phyloP scores from a whole-genome alignment of 2,329 filamentous ascomycete genomes.

The Trematosphaeria pertusa region DNA sequence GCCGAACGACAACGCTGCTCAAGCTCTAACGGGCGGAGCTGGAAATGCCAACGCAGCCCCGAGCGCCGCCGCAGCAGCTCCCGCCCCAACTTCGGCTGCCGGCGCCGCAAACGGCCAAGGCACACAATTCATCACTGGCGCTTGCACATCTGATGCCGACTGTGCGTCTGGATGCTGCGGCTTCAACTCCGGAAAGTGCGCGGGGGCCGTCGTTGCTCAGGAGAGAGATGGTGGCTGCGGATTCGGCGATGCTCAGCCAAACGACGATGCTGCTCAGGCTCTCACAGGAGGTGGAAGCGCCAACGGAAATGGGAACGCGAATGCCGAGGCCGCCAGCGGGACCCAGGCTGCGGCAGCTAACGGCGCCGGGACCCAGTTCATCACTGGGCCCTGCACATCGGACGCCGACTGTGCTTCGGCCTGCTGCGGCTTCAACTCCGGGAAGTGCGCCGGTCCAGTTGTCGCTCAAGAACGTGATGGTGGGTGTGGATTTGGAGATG shows the following conservation, averaged over 20 bases:
- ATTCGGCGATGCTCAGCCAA: conserved; percentile 43
- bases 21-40: conserved; percentile 17
- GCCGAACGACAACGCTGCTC: conserved; percentile 30
- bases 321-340: not conserved
- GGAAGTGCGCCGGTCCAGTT: conserved; percentile 40
- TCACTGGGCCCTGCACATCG: conserved; percentile 34
- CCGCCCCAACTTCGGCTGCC: not conserved
- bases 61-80: not conserved
- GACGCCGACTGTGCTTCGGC: conserved; percentile 36
- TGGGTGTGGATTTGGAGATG: conserved; percentile 47
- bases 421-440: conserved; percentile 38
- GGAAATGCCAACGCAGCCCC: conserved; percentile 4
- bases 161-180: conserved; percentile 35
- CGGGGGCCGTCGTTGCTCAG: conserved; percentile 42
- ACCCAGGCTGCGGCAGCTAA: conserved; percentile 1
- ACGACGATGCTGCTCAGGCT: conserved; percentile 40
- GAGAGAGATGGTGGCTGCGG: conserved; percentile 47
- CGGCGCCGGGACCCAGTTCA: conserved; percentile 35
- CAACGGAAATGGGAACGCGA: conserved; percentile 8
- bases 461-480: conserved; percentile 47
- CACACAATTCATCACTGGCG: conserved; percentile 40
- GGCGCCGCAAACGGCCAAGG: conserved; percentile 13
- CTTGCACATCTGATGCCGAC: conserved; percentile 34
- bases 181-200: conserved; percentile 40
- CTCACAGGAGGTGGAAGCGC: no score